Percentiles rank a stretch among this genome's conserved stretches.
Evolutionary conservation across 495 filamentous ascomycete species (phyloP).

Genomic region (Evansstolkia leycettana): DNA sequence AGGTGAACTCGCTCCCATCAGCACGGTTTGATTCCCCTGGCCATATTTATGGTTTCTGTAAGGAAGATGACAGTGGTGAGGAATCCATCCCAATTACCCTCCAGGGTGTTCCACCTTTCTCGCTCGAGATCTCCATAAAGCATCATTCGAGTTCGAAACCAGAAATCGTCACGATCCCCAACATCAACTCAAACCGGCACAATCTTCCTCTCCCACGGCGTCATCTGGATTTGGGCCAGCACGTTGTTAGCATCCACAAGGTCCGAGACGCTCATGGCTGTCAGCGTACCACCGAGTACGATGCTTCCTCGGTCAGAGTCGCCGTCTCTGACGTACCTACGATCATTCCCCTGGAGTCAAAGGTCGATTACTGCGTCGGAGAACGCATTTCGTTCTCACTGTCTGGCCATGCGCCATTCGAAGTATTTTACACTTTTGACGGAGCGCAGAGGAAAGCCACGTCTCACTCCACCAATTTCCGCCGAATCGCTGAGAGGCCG

Average conservation of each 20-base stretch:
- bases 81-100: constrained; percentile 79
- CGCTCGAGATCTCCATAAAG: constrained; percentile 80
- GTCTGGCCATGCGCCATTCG: constrained; percentile 78
- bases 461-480: constrained; percentile 65
- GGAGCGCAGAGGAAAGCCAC: constrained; percentile 64
- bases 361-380: constrained; percentile 85
- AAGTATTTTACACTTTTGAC: constrained; percentile 83
- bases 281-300: constrained; percentile 53
- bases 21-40: constrained; percentile 74
- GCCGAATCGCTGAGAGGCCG: constrained; percentile 79
- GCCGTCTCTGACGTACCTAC: constrained; percentile 85
- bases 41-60: constrained; percentile 92
- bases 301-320: constrained; percentile 64
- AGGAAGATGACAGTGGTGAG: constrained; percentile 64
- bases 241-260: constrained; percentile 75
- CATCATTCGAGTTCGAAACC: constrained; percentile 70
- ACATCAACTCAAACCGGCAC: constrained; percentile 60
- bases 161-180: constrained; percentile 64
- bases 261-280: constrained; percentile 81
- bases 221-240: constrained; percentile 70
- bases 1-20: constrained; percentile 66
- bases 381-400: constrained; percentile 85
- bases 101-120: constrained; percentile 77
- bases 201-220: constrained; percentile 73
- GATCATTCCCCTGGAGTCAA: constrained; percentile 77